Base-by-base conservation (phyloP, 495 filamentous ascomycete genomes). In the Corynascus novoguineensis region DNA sequence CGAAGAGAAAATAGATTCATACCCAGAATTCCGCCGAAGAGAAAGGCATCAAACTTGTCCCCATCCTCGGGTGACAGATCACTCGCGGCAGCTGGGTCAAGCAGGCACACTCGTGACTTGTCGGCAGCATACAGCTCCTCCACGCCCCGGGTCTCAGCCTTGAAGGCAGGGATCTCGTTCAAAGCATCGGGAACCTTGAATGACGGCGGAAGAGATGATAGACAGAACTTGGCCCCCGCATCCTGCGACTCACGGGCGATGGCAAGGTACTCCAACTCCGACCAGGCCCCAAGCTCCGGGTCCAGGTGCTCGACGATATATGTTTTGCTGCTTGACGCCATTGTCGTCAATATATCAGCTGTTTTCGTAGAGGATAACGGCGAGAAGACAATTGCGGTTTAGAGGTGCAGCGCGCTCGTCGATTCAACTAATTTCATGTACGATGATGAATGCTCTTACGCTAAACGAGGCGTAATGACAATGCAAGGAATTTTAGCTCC, bases 11-110 rank as follows among this genome's bases (percentile, higher is more conserved):
- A n/a, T n/a, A n/a, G n/a, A n/a, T n/a, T n/a, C 83, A 59, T 75
- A 95, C 91, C 92, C 57, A 98, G 75, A 71, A 98, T 98, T 3
- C 93, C 93, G 12, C 93, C 93, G 72, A 97, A 98, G 31, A 98
- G 72, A 70, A 97, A 98, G 14, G 87, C 84, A 59, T 97, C 89
- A 71, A 97, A 98, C 12, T 60, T 69, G 37, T 86, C 82, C 10
- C 82, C 89, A 76, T 98, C 93, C 40, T 83, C 85, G 0, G 95
- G 93, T 40, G 77, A 82, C 63, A 98, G 68, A 61, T 97, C 92
- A 60, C 82, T 80, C 61, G 79, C 73, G 5, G 90, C 95, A 28
- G 85, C 76, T 0, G 93, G 95, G 73, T 98, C 93, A 34, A 98
- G 75, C 59, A 98, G 76, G 68, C 93, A 98, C 50, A 97, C 86